Conservation (phyloP, 345 rosid species). For the rapeseed (Brassica napus) region Da-Ae NC_063442.1:7602001-7602500, state of each 20-base stretch:
- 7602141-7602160: background rate
- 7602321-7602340: conserved; percentile 77
- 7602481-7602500: conserved; percentile 59
- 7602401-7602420: background rate
- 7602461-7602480: conserved; percentile 94
- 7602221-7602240: background rate
- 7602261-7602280: background rate
- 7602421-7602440: conserved; percentile 40
- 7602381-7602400: background rate
- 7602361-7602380: background rate
- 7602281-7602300: conserved; percentile 96
- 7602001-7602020: background rate
- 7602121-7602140: background rate
- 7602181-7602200: background rate
- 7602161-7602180: background rate
- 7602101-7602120: background rate
- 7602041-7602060: background rate
- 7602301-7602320: conserved; percentile 74
- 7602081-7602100: background rate
- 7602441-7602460: conserved; percentile 92
- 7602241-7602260: background rate
- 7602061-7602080: background rate
- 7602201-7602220: background rate
- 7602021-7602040: background rate
- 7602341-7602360: conserved; percentile 87